A percentile compares a stretch with the other conserved stretches of the same genome.
Evolutionary conservation across 495 filamentous ascomycete species (phyloP).

Genomic region (Penicillium maclennaniae): DNA sequence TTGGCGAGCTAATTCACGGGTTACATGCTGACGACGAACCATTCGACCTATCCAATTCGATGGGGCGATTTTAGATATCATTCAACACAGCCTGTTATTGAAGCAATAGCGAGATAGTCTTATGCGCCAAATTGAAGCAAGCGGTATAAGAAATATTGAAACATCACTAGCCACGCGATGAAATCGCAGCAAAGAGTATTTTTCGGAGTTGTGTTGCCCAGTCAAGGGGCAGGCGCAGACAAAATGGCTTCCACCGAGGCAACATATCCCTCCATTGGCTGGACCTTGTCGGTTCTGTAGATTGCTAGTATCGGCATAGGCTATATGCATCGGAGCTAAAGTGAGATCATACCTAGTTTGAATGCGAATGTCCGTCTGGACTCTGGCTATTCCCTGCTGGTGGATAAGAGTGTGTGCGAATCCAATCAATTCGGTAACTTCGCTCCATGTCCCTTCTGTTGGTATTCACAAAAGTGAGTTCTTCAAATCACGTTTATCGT

Average conservation of each 20-base stretch:
- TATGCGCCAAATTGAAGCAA: too few relatives aligned
- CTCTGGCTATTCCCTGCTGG: slow-evolving; percentile 62
- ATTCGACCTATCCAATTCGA: too few relatives aligned
- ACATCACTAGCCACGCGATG: not conserved
- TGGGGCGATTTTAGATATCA: too few relatives aligned
- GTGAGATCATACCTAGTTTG: slow-evolving; percentile 59
- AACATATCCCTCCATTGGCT: slow-evolving; percentile 18
- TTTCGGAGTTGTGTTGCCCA: not conserved
- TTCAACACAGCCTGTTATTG: too few relatives aligned
- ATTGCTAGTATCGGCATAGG: not conserved
- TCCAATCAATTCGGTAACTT: slow-evolving; percentile 74
- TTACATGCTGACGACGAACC: too few relatives aligned
- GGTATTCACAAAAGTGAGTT: not conserved
- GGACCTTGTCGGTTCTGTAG: slow-evolving; percentile 25
- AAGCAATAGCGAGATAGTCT: too few relatives aligned
- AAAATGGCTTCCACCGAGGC: slow-evolving; percentile 22
- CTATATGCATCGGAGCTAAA: not conserved
- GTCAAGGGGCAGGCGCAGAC: not conserved
- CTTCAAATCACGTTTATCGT: not conserved
- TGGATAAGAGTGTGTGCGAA: slow-evolving; percentile 79
- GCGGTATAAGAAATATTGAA: not conserved
- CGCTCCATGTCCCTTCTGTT: slow-evolving; percentile 78
- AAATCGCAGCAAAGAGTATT: not conserved
- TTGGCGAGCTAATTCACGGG: too few relatives aligned
- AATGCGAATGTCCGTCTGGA: slow-evolving; percentile 79